Conservation (phyloP, 2,329 filamentous ascomycete species). For the Colletotrichum spinosum region DNA sequence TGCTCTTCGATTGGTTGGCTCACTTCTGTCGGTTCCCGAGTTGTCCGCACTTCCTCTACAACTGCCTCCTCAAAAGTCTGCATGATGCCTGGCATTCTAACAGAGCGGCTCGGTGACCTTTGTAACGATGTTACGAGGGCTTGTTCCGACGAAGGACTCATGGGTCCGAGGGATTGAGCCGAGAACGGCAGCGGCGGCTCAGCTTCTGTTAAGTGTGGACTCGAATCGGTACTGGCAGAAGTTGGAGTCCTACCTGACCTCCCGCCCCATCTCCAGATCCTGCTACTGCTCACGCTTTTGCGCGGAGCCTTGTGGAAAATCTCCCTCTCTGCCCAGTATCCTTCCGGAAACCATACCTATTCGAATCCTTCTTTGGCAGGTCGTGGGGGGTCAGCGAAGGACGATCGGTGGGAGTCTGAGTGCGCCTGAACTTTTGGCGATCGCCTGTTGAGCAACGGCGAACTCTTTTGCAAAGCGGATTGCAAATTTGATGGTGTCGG, state of each 20-base stretch:
- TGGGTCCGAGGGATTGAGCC: conserved; percentile 38
- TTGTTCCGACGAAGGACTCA: conserved; percentile 59
- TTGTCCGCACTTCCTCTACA: too few relatives aligned
- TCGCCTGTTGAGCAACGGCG: background rate
- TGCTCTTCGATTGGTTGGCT: too few relatives aligned
- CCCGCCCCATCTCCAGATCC: conserved; percentile 55
- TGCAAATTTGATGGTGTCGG: background rate
- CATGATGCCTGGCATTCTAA: conserved; percentile 21
- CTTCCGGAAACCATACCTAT: conserved; percentile 73
- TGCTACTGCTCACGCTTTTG: conserved; percentile 47
- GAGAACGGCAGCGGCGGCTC: conserved; percentile 3
- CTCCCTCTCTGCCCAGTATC: conserved; percentile 72
- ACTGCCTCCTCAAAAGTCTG: conserved; percentile 8
- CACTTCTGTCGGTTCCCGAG: too few relatives aligned
- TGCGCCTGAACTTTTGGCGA: background rate
- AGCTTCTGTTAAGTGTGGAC: conserved; percentile 26
- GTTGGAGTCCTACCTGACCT: conserved; percentile 48
- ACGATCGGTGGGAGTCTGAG: background rate
- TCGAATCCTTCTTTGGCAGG: conserved; percentile 65
- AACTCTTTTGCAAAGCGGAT: background rate
- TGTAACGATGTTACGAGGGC: conserved; percentile 62
- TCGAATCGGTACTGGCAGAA: conserved; percentile 47
- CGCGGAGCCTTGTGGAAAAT: conserved; percentile 41
- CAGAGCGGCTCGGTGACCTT: conserved; percentile 38
- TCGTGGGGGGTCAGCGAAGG: conserved; percentile 63